Evolutionary conservation across 768 basidiomycete species (phyloP), one percentile per base, ranked within the genome.

Genomic region (Kwoniella bestiolae): DNA sequence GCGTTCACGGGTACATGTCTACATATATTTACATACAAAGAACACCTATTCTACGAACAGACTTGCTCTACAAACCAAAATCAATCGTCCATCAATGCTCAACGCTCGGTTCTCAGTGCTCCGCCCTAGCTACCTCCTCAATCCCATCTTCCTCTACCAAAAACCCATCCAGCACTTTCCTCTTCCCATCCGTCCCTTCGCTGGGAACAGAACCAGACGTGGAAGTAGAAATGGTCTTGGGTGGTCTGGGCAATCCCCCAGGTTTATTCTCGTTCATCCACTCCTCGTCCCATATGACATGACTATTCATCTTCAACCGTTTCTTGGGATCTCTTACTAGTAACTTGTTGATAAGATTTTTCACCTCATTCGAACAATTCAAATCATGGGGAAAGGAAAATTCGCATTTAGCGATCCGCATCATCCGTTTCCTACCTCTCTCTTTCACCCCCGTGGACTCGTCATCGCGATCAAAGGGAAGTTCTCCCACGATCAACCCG

Each of bases 401-500:
- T 75, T 91, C 89, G 47, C 88, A 90, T 75, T 87, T 86, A 14
- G 91, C 92, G 72, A 94, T 92, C 56, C 86, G 84, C 83, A 92
- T 86, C 69, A 94, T 81, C 68, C 76, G 62, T 66, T 63, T 79
- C 74, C 60, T 68, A 67, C 67, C 70, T 56, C 23, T 72, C 70
- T 45, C 69, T 65, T 26, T 56, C 32, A n/a, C 38, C 68, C 34
- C 50, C n/a, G 32, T 18, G 65, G 21, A 35, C 16, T 63, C 50
- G 21, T 60, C 60, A 18, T 59, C 34, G 28, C 64, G 47, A 52
- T 80, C 91, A 82, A 95, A 95, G 3, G 91, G 92, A 58, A 94
- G 78, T 35, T 84, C 81, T 41, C 91, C 84, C 41, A 85, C 87
- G 7, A 88, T 85, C 55, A 94, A 83, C 35, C 89, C 90, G 79